These are phyloP conservation scores for Tylopilus balloui DNA, from an alignment of 768 basidiomycete species.

Conservation along the genomic window DNA sequence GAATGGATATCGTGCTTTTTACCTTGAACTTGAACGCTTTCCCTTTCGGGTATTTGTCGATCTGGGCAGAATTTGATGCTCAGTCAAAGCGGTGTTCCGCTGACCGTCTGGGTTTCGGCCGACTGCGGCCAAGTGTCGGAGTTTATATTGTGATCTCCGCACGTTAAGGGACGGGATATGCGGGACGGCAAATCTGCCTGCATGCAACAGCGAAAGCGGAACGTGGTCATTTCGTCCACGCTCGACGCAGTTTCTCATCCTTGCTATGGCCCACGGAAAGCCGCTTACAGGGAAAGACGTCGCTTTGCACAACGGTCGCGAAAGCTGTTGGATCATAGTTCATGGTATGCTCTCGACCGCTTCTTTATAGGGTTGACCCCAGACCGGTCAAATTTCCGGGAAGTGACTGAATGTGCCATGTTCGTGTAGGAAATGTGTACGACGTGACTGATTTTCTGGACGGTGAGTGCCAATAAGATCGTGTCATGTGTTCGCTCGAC, in stretches of 20 bases:
- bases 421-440: conserved; percentile 59
- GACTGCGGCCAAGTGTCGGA: conserved; percentile 3
- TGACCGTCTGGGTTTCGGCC: neutral
- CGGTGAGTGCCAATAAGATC: conserved; percentile 36
- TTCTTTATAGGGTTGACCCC: neutral
- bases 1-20: neutral
- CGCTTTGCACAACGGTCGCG: conserved; percentile 50
- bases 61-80: neutral
- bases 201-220: neutral
- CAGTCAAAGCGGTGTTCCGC: neutral
- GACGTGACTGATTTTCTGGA: conserved; percentile 78
- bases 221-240: neutral
- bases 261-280: conserved; percentile 14
- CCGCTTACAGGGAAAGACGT: conserved; percentile 46
- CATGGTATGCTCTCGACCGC: conserved; percentile 47
- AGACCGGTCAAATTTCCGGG: neutral
- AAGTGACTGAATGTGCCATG: neutral
- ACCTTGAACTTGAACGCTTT: conserved; percentile 8
- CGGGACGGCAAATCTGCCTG: conserved; percentile 6
- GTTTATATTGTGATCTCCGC: neutral
- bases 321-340: conserved; percentile 81
- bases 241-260: neutral
- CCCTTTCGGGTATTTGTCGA: conserved; percentile 4
- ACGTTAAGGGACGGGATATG: neutral
- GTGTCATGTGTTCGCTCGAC: neutral